These are phyloP conservation scores for Lineolata rhizophorae DNA, from an alignment of 495 filamentous ascomycete species.

Conservation along the genomic window DNA sequence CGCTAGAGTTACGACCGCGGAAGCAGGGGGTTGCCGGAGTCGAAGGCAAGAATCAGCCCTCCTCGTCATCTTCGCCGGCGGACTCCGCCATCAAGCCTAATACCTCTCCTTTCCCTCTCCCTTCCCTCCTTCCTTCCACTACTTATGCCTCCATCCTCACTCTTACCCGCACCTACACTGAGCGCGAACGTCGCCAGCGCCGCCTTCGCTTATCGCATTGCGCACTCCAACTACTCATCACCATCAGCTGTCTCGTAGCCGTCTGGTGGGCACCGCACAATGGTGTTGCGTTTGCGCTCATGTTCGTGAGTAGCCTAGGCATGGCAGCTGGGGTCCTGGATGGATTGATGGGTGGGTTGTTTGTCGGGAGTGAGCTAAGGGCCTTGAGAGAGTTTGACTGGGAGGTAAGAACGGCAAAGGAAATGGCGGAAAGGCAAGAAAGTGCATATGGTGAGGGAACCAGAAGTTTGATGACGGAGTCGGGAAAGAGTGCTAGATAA, in stretches of 20 bases:
- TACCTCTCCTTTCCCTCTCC: neutral
- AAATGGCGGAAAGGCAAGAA: constrained; percentile 7
- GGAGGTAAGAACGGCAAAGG: constrained; percentile 58
- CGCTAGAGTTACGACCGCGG: too few species aligned
- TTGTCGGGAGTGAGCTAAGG: constrained; percentile 62
- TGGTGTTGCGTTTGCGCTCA: constrained; percentile 60
- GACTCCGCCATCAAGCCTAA: neutral
- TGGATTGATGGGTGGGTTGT: constrained; percentile 68
- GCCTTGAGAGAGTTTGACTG: constrained; percentile 86
- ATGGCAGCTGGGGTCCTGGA: constrained; percentile 57
- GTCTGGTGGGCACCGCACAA: constrained; percentile 67
- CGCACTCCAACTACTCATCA: constrained; percentile 35
- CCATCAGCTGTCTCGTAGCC: constrained; percentile 48
- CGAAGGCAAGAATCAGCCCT: too few species aligned
- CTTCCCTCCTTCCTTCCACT: constrained; percentile 21
- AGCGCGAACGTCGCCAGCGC: constrained; percentile 47
- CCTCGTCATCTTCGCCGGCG: too few species aligned
- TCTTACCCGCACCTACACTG: constrained; percentile 40
- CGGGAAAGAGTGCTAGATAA: too few species aligned
- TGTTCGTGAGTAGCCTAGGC: constrained; percentile 54
- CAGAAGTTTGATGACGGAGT: too few species aligned
- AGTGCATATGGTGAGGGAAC: neutral
- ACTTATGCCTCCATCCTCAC: constrained; percentile 54
- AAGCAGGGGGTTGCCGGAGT: too few species aligned
- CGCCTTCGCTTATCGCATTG: constrained; percentile 53